Evolutionary conservation across 139 green algal genomes (phyloP), one percentile per base, ranked within the genome.

Genomic region (Desmodesmus armatus): DNA sequence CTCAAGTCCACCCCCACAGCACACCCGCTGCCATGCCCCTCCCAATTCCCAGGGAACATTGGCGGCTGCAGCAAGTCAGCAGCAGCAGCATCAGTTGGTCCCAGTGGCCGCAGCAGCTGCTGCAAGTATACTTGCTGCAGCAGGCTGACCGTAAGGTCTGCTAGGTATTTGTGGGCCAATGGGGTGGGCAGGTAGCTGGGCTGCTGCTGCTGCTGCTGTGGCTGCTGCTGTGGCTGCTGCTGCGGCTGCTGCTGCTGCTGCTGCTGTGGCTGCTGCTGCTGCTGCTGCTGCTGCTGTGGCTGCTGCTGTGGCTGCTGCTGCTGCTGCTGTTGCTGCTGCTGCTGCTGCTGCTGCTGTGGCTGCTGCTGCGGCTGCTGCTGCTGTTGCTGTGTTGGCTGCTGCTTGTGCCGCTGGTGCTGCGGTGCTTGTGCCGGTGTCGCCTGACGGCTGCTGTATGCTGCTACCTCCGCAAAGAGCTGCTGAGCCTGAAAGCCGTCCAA

Each of bases 41-140:
- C 77, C 41, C 23, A 53, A 58, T 83, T 83, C 55, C 33, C 9
- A 5, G 21, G 39, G 25, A 83, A 83, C 77, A 83, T 74, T 27
- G 77, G 77, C 25, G 55, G 5, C 4, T 55, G 77, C 9, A 83
- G 21, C 31, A n/a, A 21, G 13, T 39, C 43, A 39, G n/a, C 63
- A 5, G 13, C 23, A 39, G 43, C 11, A 15, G 39, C 39, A 39
- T 79, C 71, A 60, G 41, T 55, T 62, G 44, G 19, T 35, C 19
- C 47, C 47, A 69, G 51, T 40, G 74, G 74, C 49, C 69, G 47
- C 33, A 81, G 51, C 47, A 81, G n/a, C 29, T 69, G 49, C 29
- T 69, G 47, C 47, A 69, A 15, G n/a, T 69, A 66, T 5, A 49
- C 47, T n/a, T 81, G 74, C 74, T 81, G 74, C 31, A 81, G 19